Base-by-base conservation (phyloP, 441 rosid species). In the Pelargonium australe region DNA sequence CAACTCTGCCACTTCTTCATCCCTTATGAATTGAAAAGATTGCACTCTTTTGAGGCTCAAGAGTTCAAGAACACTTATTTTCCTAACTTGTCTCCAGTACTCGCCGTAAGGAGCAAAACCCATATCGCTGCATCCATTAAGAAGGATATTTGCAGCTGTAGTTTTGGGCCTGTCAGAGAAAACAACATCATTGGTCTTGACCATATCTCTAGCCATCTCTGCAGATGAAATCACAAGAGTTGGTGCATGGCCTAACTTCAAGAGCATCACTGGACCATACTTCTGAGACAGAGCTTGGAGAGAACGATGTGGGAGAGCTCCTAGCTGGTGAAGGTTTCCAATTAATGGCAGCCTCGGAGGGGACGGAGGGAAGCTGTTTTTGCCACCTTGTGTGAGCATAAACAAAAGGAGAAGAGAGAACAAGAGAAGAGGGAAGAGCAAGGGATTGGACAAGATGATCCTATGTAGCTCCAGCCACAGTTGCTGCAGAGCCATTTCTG, bases 311-410 rank as follows among this genome's bases (percentile, higher is more conserved):
- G 77, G 81, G 4, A n/a, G 61, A 23, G 64, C 28, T n/a, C n/a
- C n/a, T 14, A 81, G 19, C 65, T 78, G 84, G 73, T 72, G 85
- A 64, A 81, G 75, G 67, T 81, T 81, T 2, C 85, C 84, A 0
- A 84, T 73, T 13, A 80, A 40, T 0, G 85, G 85, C 25, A 80
- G 55, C 55, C 65, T 74, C 3, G 75, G 73, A 2, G 82, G 85
- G 0, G 79, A 81, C 9, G 90, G 86, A 5, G 87, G 90, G 16
- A 78, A 68, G 10, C 77, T 75, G 43, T 58, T 65, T 61, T 74
- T 71, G 14, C 72, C 64, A 9, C 43, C 25, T 68, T 61, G 71
- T 14, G 13, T 68, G 63, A 2, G 1, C 12, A 55, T 69, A 11
- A 66, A 11, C 37, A 45, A 31, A 34, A 11, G 7, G 25, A 67